These are phyloP conservation scores for Microdochium paspali DNA, from an alignment of 2,329 filamentous ascomycete species.

Conservation along the genomic window DNA sequence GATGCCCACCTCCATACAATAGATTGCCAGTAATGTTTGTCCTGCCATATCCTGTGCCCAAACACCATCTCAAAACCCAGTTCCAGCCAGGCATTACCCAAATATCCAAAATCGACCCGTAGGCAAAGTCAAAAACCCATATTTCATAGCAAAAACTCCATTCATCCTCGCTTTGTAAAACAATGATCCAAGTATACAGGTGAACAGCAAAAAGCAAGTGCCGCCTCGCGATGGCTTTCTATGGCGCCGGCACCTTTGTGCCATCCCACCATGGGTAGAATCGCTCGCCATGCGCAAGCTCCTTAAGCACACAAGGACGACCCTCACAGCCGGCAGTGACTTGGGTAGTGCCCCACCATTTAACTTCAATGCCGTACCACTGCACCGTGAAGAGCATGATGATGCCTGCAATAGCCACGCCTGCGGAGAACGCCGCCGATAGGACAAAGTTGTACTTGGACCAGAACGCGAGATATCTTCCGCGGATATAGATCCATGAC, in stretches of 20 bases:
- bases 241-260: neutral
- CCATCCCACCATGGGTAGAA: neutral
- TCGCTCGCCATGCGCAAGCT: neutral
- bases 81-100: neutral
- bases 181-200: neutral
- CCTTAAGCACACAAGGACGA: neutral
- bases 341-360: conserved; percentile 21
- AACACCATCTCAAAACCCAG: neutral
- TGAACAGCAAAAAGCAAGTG: neutral
- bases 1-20: no score
- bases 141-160: neutral
- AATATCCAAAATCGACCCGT: no score
- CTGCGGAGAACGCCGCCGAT: conserved; percentile 39
- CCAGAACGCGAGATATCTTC: conserved; percentile 36
- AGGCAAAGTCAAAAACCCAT: neutral
- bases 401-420: conserved; percentile 39
- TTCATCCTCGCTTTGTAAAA: neutral
- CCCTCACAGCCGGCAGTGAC: neutral
- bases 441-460: conserved; percentile 46
- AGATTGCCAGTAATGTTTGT: no score
- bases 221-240: neutral
- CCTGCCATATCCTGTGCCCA: no score
- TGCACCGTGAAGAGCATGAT: conserved; percentile 45
- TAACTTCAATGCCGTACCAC: conserved; percentile 28
- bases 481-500: conserved; percentile 37